A percentile compares a stretch with the other conserved stretches of the same genome.
Conservation (phyloP, 805 yeast species). For the Saturnispora zaruensis region DNA sequence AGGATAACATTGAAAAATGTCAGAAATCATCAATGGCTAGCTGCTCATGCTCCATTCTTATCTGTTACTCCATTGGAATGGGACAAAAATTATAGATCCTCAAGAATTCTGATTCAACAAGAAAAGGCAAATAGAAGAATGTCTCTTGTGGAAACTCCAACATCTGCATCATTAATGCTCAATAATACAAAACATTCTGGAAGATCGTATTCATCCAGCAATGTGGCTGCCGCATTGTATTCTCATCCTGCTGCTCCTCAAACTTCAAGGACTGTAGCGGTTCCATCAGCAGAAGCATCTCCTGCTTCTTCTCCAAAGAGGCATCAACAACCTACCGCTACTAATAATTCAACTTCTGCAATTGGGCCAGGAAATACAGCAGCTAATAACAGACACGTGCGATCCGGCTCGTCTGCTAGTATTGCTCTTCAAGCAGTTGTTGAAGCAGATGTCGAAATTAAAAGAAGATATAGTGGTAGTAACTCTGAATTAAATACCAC, state of each 20-base stretch:
- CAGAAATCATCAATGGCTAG: slow-evolving; percentile 78
- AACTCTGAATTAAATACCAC: slow-evolving; percentile 14
- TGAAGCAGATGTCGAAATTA: slow-evolving; percentile 42
- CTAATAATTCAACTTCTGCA: background rate
- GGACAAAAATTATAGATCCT: slow-evolving; percentile 55
- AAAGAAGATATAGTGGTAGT: slow-evolving; percentile 27
- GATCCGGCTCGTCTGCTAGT: slow-evolving; percentile 47
- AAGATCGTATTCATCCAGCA: slow-evolving; percentile 33
- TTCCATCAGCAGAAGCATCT: slow-evolving; percentile 23
- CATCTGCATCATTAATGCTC: slow-evolving; percentile 33
- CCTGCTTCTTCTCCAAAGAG: slow-evolving; percentile 23
- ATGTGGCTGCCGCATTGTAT: slow-evolving; percentile 31
- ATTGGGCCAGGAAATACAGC: background rate
- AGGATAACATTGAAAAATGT: slow-evolving; percentile 64
- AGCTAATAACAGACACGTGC: slow-evolving; percentile 8
- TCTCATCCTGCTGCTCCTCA: slow-evolving; percentile 59
- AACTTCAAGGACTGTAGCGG: slow-evolving; percentile 38
- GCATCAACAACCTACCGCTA: slow-evolving; percentile 1
- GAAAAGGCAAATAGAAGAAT: slow-evolving; percentile 30
- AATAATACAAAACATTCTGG: slow-evolving; percentile 21
- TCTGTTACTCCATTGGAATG: slow-evolving; percentile 84
- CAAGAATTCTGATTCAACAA: slow-evolving; percentile 21
- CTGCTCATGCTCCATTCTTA: slow-evolving; percentile 74
- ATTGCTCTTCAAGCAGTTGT: slow-evolving; percentile 67
- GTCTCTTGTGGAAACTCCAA: slow-evolving; percentile 37